A percentile compares a stretch with the other conserved stretches of the same genome.
These are phyloP conservation scores for Forsythia viridissima DNA, from an alignment of 257 asterid genomes.

Conservation along the genomic window DNA sequence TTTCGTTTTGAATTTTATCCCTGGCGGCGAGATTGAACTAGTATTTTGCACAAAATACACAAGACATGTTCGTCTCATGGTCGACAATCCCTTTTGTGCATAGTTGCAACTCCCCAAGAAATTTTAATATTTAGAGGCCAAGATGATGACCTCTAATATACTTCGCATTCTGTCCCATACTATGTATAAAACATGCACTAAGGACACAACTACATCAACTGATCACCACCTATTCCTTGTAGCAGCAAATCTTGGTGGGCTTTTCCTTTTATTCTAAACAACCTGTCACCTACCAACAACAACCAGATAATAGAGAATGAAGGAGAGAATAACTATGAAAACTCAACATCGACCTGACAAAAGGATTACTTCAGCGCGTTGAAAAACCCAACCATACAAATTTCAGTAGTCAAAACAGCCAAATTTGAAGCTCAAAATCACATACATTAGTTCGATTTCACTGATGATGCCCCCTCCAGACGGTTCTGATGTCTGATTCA, in stretches of 20 bases:
- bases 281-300: neutral
- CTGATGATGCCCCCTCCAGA: neutral
- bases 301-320: neutral
- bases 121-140: no score
- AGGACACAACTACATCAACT: neutral
- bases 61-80: no score
- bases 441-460: neutral
- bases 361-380: neutral
- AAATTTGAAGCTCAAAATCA: neutral
- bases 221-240: neutral
- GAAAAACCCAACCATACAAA: neutral
- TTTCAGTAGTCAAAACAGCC: neutral
- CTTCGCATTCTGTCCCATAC: neutral
- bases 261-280: conserved; percentile 1
- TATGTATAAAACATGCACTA: neutral
- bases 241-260: neutral
- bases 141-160: no score
- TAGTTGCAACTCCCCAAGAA: no score
- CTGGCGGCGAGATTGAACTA: no score
- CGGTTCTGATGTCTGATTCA: neutral
- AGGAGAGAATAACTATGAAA: neutral
- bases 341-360: neutral
- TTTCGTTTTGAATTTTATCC: no score
- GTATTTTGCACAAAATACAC: no score
- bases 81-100: no score